phyloP scores from a whole-genome alignment of 2,329 filamentous ascomycete species.

The Clarireedia paspali region DNA sequence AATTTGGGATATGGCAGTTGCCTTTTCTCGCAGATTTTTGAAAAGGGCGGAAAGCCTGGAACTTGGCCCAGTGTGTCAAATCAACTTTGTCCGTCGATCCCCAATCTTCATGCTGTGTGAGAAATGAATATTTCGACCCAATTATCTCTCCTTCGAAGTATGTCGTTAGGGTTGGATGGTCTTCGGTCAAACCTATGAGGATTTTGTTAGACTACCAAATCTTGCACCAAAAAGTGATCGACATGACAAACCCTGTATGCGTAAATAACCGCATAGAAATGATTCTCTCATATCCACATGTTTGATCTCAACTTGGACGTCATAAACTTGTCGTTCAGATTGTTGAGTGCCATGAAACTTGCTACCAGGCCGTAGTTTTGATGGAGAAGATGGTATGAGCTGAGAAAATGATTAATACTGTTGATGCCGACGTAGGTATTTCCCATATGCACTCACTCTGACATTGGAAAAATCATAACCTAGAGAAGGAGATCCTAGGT shows the following conservation, averaged over 20 bases:
- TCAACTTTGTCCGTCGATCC: slow-evolving; percentile 88
- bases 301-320: slow-evolving; percentile 95
- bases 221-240: not conserved
- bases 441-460: slow-evolving; percentile 39
- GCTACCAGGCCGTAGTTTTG: slow-evolving; percentile 78
- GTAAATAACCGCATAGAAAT: slow-evolving; percentile 88
- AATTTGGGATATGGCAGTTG: slow-evolving; percentile 56
- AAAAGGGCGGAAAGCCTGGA: slow-evolving; percentile 76
- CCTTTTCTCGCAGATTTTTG: slow-evolving; percentile 50
- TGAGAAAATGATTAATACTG: slow-evolving; percentile 7
- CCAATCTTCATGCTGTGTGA: slow-evolving; percentile 83
- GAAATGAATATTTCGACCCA: slow-evolving; percentile 88
- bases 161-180: slow-evolving; percentile 94
- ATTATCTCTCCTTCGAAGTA: slow-evolving; percentile 99
- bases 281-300: slow-evolving; percentile 92
- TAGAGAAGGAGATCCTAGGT: slow-evolving; percentile 37
- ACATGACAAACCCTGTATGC: slow-evolving; percentile 71
- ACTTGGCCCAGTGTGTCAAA: slow-evolving; percentile 86
- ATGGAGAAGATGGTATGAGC: slow-evolving; percentile 65
- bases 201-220: slow-evolving; percentile 6
- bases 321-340: slow-evolving; percentile 87
- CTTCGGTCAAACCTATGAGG: slow-evolving; percentile 72
- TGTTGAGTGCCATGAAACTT: slow-evolving; percentile 86
- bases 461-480: slow-evolving; percentile 48
- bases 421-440: not conserved